Conservation (phyloP, 768 basidiomycete species). For the Tephrocybe sp. region DNA sequence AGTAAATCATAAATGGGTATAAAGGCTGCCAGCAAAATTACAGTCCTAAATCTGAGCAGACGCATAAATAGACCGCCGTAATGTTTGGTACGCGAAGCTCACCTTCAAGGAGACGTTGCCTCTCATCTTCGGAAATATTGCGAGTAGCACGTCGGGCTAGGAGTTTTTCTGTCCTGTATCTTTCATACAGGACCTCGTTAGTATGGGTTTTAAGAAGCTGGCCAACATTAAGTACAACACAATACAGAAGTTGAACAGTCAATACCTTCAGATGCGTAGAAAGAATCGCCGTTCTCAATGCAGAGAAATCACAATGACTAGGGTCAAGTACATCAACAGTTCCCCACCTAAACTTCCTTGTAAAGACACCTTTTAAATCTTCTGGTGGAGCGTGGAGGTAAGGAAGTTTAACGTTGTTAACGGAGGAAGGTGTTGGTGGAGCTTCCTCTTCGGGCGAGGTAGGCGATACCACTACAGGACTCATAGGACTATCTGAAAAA, state of each 20-base stretch:
- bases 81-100: slow-evolving; percentile 14
- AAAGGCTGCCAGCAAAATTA: slow-evolving; percentile 22
- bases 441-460: slow-evolving; percentile 40
- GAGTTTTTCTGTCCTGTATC: slow-evolving; percentile 88
- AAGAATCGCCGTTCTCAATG: slow-evolving; percentile 78
- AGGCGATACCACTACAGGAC: slow-evolving; percentile 22
- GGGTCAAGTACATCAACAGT: slow-evolving; percentile 84
- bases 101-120: slow-evolving; percentile 75
- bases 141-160: slow-evolving; percentile 81
- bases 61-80: neutral
- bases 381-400: slow-evolving; percentile 59
- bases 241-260: slow-evolving; percentile 2
- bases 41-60: slow-evolving; percentile 39
- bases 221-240: neutral
- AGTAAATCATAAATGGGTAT: slow-evolving; percentile 11
- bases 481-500: slow-evolving; percentile 28
- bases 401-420: slow-evolving; percentile 31
- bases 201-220: slow-evolving; percentile 82
- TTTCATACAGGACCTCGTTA: slow-evolving; percentile 89
- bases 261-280: slow-evolving; percentile 81
- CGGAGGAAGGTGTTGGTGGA: slow-evolving; percentile 35
- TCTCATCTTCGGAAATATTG: slow-evolving; percentile 72
- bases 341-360: slow-evolving; percentile 85
- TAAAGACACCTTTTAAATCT: slow-evolving; percentile 71
- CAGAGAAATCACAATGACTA: slow-evolving; percentile 83